Conservation (phyloP, 2,329 filamentous ascomycete genomes). For the Catunica adiposa region DNA sequence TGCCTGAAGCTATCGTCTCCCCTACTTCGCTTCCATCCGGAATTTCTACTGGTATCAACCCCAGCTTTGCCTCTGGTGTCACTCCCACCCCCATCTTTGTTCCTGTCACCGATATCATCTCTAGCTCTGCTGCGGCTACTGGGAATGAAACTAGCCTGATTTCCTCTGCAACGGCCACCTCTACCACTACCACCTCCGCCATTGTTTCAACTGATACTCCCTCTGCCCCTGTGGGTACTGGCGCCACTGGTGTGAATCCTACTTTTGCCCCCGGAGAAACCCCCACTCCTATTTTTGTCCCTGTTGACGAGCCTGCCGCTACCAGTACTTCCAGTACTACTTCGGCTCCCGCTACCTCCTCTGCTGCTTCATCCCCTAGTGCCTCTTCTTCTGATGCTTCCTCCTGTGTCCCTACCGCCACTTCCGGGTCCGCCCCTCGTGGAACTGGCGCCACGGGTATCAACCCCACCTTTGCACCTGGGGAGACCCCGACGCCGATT, state of each 20-base stretch:
- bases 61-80: conserved; percentile 1
- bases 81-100: conserved; percentile 5
- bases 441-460: conserved; percentile 5
- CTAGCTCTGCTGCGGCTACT: background rate
- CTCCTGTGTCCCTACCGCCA: background rate
- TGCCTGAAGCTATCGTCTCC: background rate
- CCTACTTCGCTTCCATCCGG: background rate
- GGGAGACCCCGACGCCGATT: conserved; percentile 9
- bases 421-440: background rate
- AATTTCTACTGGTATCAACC: background rate
- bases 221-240: background rate
- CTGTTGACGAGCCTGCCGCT: background rate
- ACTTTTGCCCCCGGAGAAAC: conserved; percentile 7
- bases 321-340: too few relatives aligned
- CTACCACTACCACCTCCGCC: background rate
- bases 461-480: conserved; percentile 7
- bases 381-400: too few relatives aligned
- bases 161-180: conserved; percentile 1
- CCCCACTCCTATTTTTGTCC: conserved; percentile 3
- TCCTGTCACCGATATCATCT: background rate
- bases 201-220: background rate
- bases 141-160: background rate
- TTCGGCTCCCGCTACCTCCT: too few relatives aligned
- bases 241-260: conserved; percentile 4
- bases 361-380: too few relatives aligned